Conservation (phyloP, 176 grass and related monocot genomes). For the Oropetium thomaeum region DNA sequence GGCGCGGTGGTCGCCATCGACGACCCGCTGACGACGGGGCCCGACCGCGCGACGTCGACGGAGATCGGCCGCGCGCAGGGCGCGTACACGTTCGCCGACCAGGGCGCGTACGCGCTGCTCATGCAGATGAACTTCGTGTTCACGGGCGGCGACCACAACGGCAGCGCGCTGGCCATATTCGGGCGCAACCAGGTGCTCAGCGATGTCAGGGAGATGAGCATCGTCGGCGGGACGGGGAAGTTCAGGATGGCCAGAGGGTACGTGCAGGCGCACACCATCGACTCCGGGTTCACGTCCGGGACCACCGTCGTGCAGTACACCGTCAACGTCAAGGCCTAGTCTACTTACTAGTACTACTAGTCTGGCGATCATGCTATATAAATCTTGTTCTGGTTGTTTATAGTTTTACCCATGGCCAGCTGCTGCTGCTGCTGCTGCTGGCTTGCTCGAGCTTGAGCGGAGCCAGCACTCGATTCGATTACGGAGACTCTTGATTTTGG, state of each 20-base stretch:
- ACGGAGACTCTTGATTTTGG: no score
- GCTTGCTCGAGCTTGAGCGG: no score
- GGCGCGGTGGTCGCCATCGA: conserved; percentile 58
- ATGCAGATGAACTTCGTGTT: conserved; percentile 83
- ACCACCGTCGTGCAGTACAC: conserved; percentile 67
- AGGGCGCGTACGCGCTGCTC: conserved; percentile 31
- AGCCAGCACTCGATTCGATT: no score
- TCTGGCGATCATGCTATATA: no score
- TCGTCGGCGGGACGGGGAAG: conserved; percentile 58
- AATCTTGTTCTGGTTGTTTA: no score
- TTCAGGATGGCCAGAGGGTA: conserved; percentile 57
- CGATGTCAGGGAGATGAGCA: conserved; percentile 56
- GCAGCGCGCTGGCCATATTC: conserved; percentile 48
- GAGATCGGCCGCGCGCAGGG: conserved; percentile 69
- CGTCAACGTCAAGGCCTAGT: conserved; percentile 37
- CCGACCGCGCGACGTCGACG: not conserved
- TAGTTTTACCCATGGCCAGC: no score
- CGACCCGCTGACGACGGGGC: conserved; percentile 50
- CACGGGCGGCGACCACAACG: conserved; percentile 54
- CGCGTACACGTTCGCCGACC: conserved; percentile 46
- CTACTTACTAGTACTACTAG: no score
- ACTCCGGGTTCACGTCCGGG: not conserved
- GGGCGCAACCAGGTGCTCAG: conserved; percentile 52
- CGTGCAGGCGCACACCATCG: conserved; percentile 45
- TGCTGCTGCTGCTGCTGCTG: no score